Evolutionary conservation across 495 filamentous ascomycete species (phyloP).

Genomic region (Letharia lupina): DNA sequence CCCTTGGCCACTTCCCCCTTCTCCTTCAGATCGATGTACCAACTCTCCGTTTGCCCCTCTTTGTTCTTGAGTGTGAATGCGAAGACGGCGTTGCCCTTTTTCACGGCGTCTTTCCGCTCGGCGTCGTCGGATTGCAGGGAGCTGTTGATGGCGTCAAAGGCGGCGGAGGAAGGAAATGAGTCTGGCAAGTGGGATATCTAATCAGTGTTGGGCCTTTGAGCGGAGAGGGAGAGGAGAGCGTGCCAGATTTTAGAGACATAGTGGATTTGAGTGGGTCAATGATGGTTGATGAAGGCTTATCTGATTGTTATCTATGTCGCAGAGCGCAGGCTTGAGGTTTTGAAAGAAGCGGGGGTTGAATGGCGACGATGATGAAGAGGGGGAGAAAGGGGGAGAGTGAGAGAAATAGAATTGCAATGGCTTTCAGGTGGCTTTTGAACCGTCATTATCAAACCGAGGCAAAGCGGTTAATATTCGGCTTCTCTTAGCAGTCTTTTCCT

Average conservation of each 20-base stretch:
- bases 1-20: conserved; percentile 77
- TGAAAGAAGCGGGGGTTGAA: background rate
- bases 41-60: conserved; percentile 66
- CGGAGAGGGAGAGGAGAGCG: conserved; percentile 10
- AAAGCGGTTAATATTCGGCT: conserved; percentile 1
- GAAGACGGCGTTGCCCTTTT: conserved; percentile 79
- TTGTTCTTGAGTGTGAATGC: conserved; percentile 88
- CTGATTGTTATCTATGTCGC: background rate
- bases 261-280: conserved; percentile 24
- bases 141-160: conserved; percentile 80
- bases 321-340: background rate
- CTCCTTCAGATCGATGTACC: conserved; percentile 93
- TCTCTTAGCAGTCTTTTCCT: background rate
- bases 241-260: conserved; percentile 84
- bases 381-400: background rate
- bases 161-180: conserved; percentile 80
- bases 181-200: conserved; percentile 38
- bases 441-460: background rate
- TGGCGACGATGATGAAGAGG: background rate
- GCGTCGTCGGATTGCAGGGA: conserved; percentile 60
- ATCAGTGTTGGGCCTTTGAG: background rate
- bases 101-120: conserved; percentile 79
- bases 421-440: conserved; percentile 9
- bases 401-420: conserved; percentile 1
- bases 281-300: background rate